Evolutionary conservation across 73 alveolate species (phyloP).

Genomic region (Stentor roeselii): DNA sequence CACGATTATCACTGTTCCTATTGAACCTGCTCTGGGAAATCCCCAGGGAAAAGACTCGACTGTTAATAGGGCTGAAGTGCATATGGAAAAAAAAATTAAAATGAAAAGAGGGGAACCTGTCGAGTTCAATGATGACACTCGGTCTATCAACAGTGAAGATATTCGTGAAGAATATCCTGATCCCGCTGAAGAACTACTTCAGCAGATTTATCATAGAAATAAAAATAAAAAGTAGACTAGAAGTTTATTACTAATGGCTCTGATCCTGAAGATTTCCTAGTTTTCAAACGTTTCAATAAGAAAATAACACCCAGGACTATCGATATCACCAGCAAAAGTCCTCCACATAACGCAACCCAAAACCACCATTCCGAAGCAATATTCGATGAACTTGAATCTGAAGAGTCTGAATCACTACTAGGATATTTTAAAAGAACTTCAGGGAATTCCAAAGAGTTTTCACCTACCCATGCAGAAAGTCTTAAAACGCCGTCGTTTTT

Average conservation of each 20-base stretch:
- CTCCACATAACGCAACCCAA: too few relatives aligned
- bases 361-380: not conserved
- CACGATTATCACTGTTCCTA: conserved; percentile 57
- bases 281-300: too few relatives aligned
- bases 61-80: conserved; percentile 21
- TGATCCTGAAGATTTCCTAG: too few relatives aligned
- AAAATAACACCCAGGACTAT: too few relatives aligned
- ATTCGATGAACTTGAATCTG: not conserved
- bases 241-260: not conserved
- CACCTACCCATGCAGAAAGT: not conserved
- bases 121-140: conserved; percentile 2
- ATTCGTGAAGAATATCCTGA: conserved; percentile 15
- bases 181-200: conserved; percentile 3
- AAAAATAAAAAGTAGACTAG: not conserved
- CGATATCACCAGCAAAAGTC: too few relatives aligned
- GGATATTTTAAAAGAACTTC: not conserved
- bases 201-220: not conserved
- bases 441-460: not conserved
- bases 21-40: conserved; percentile 34
- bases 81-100: conserved; percentile 12
- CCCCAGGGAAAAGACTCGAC: conserved; percentile 10
- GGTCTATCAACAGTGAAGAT: conserved; percentile 22
- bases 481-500: not conserved
- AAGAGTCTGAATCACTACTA: not conserved
- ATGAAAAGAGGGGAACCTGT: conserved; percentile 26